Evolutionary conservation across 2,329 filamentous ascomycete species (phyloP), one percentile per base, ranked within the genome.

Genomic region (Fusarium pseudoanthophilum): DNA sequence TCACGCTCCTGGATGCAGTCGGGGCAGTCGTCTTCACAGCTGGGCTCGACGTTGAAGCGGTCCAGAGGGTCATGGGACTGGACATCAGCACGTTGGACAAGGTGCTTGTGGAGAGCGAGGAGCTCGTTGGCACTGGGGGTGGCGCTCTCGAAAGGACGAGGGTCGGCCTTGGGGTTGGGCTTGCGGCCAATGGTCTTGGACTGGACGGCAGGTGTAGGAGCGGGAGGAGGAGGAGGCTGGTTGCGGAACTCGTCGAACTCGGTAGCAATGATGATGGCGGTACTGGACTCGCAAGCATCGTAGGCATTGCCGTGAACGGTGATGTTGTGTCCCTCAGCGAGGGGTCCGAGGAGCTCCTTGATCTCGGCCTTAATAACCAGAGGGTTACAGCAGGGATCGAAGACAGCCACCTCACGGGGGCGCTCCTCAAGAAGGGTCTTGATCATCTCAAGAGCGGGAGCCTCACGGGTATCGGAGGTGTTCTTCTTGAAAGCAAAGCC

Each of bases 401-500:
- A 94, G 64, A 94, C 88, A 53, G 89, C 87, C 57, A 94, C 87
- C 78, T 92, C 89, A 9, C 83, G 84, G 0, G 91, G 89, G 34
- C 86, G 85, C 78, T 94, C 92, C 69, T 90, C 87, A 15, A 92
- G 84, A 26, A 95, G 84, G 18, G 86, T 87, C 72, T 88, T 88
- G 80, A 94, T 89, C 71, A 93, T 89, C 73, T 91, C 90, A 28
- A 93, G 86, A 1, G 92, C 91, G 1, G 92, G 89, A 48, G 89
- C 90, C 79, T 94, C 92, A 42, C 93, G 87, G 10, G 92, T 93
- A 79, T 95, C 93, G 28, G 88, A 89, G 1, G 93, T 95, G 80
- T 94, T 89, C 82, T 93, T 92, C 85, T 95, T 95, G 84, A 93
- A 95, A 14, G 92, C 91, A 75, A 92, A 95, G 8, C 93, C 93